Conservation (phyloP, 2,329 filamentous ascomycete genomes). For the Sclerotinia spermophila region DNA sequence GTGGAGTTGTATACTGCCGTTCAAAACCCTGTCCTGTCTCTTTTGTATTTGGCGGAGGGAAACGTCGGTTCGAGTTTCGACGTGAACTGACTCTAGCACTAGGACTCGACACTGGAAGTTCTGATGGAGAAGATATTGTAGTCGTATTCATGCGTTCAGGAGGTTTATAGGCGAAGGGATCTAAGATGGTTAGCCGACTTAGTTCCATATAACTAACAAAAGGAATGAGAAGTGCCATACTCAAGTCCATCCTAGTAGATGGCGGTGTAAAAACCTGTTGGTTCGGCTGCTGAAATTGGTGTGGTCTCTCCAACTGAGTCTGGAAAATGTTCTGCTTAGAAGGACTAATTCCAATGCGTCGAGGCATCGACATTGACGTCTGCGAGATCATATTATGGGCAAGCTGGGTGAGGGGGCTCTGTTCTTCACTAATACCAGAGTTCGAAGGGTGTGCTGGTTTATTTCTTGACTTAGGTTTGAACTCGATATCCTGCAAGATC, state of each 20-base stretch:
- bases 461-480: background rate
- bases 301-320: constrained; percentile 20
- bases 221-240: constrained; percentile 21
- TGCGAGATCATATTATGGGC: constrained; percentile 31
- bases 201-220: background rate
- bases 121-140: constrained; percentile 26
- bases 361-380: constrained; percentile 21
- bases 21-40: background rate
- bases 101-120: constrained; percentile 31
- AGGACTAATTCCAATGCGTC: constrained; percentile 10
- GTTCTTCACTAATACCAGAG: background rate
- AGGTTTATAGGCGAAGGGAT: constrained; percentile 24
- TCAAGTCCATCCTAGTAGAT: constrained; percentile 25
- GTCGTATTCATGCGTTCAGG: constrained; percentile 18
- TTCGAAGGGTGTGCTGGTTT: background rate
- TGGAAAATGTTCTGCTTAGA: constrained; percentile 21
- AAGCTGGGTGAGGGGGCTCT: constrained; percentile 26
- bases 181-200: constrained; percentile 26
- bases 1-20: background rate
- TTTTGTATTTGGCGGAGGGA: background rate
- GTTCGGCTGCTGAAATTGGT: constrained; percentile 28
- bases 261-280: constrained; percentile 33
- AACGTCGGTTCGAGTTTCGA: constrained; percentile 22
- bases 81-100: constrained; percentile 31
- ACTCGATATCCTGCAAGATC: constrained; percentile 28